Evolutionary conservation across 108 stramenopile genomes (phyloP).

Genomic region (Halocafeteria seosinensis): DNA sequence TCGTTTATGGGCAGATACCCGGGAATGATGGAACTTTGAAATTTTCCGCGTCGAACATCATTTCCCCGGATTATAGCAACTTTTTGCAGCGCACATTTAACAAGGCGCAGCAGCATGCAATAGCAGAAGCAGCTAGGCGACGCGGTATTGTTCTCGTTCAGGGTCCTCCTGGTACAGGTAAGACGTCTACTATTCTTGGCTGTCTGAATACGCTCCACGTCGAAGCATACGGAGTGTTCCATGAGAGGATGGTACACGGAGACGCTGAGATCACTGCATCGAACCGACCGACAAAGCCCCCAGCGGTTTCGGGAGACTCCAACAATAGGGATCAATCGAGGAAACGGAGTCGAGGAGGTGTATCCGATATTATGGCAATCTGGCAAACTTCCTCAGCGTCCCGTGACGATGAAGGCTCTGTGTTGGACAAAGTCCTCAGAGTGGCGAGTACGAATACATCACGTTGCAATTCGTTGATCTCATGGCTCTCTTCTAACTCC

Average conservation of each 20-base stretch:
- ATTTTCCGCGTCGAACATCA: no score
- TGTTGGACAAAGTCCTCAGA: background rate
- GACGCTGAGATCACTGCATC: background rate
- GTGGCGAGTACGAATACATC: background rate
- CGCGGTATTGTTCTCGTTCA: no score
- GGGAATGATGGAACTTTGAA: no score
- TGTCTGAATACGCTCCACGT: slow-evolving; percentile 70
- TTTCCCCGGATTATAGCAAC: no score
- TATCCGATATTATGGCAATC: no score
- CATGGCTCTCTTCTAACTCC: background rate
- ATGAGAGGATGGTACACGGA: slow-evolving; percentile 18
- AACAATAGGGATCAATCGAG: background rate
- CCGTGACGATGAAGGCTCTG: no score
- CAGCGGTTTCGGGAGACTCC: background rate
- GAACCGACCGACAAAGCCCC: background rate
- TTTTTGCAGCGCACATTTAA: no score
- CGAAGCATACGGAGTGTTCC: slow-evolving; percentile 29
- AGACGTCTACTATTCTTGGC: slow-evolving; percentile 83
- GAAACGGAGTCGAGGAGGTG: no score
- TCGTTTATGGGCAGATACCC: no score
- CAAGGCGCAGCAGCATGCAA: no score
- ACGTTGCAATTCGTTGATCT: background rate
- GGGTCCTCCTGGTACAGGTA: slow-evolving; percentile 53
- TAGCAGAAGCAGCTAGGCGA: no score
- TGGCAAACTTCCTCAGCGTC: no score